Evolutionary conservation across 306 rosid genomes (phyloP), one percentile per base, ranked within the genome.

Genomic region (Cicer cuneatum): DNA sequence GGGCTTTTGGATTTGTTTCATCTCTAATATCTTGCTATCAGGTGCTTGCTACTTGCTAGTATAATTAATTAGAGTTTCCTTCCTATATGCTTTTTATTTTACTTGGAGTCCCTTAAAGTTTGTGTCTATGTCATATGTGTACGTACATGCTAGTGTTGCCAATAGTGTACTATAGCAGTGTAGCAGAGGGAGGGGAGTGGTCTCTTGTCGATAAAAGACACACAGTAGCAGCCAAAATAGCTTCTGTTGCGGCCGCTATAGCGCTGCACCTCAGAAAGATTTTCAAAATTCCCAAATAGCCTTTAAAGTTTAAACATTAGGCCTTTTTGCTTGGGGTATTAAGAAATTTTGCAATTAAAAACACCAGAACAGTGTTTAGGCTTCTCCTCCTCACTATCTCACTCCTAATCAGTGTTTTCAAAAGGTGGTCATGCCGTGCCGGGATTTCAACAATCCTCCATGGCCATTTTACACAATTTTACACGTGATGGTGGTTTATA

Each of bases 11-110:
- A 78, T 92, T 94, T 84, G 86, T 73, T 59, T 48, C 89, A 81
- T 94, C 99, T 59, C 87, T 94, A 57, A 92, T 94, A 73, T 90
- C 99, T 29, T 94, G 99, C 79, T 94, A 92, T 84, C 99, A 94
- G 99, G 99, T 94, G 47, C 76, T 14, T 48, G 69, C 69, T 64
- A 1, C 76, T 21, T 53, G 77, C 74, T 51, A 2, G 24, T 64
- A 48, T 72, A 37, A 38, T 53, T 72, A 37, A 38, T 53, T 78
- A 38, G 62, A 41, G 8, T 73, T 19, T 51, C 5, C 38, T 80
- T 54, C 33, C 29, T 37, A 7, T 41, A 10, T 78, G 58, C 52
- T 66, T 72, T 29, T 38, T 74, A 70, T 76, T 85, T 73, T 51
- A 24, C 41, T 65, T 58, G 49, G 29, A 29, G 43, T 79, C 76